A percentile compares a stretch with the other conserved stretches of the same genome.
phyloP scores from a whole-genome alignment of 257 asterid species.

The Lantana camara region DNA sequence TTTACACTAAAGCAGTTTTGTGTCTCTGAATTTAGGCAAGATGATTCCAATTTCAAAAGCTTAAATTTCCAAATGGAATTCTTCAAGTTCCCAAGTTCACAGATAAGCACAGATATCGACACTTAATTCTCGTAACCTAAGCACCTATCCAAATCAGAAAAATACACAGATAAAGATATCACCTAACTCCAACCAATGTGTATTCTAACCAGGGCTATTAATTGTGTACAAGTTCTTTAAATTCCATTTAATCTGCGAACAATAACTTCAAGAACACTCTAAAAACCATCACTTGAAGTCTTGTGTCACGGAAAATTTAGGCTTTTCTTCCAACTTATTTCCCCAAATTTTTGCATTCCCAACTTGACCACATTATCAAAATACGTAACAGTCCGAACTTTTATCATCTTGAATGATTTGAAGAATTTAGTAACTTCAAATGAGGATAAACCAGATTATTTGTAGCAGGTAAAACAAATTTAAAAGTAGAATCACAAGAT shows the following conservation, averaged over 20 bases:
- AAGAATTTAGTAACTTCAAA: slow-evolving; percentile 81
- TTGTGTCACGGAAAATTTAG: slow-evolving; percentile 62
- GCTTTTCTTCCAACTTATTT: slow-evolving; percentile 62
- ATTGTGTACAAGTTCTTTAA: no score
- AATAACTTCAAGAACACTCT: no score
- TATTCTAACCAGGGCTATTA: no score
- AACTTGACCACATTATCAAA: slow-evolving; percentile 98
- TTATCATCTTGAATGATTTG: slow-evolving; percentile 96
- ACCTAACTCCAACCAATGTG: no score
- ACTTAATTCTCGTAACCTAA: no score
- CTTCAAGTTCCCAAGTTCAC: slow-evolving; percentile 80
- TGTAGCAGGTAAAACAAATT: slow-evolving; percentile 22
- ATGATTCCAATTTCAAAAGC: no score
- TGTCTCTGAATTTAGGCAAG: not conserved
- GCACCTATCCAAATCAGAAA: no score
- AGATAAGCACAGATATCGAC: no score
- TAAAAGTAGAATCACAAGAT: no score
- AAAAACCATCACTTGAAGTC: slow-evolving; percentile 81
- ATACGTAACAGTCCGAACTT: slow-evolving; percentile 75
- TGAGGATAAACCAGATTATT: slow-evolving; percentile 20
- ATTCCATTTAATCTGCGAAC: no score
- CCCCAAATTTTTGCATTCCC: slow-evolving; percentile 92
- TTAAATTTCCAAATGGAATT: slow-evolving; percentile 66
- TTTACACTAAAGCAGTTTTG: slow-evolving; percentile 4
- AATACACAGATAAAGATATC: no score